Evolutionary conservation across 441 rosid genomes (phyloP), one percentile per base, ranked within the genome.

Genomic region (Erodium trifolium): DNA sequence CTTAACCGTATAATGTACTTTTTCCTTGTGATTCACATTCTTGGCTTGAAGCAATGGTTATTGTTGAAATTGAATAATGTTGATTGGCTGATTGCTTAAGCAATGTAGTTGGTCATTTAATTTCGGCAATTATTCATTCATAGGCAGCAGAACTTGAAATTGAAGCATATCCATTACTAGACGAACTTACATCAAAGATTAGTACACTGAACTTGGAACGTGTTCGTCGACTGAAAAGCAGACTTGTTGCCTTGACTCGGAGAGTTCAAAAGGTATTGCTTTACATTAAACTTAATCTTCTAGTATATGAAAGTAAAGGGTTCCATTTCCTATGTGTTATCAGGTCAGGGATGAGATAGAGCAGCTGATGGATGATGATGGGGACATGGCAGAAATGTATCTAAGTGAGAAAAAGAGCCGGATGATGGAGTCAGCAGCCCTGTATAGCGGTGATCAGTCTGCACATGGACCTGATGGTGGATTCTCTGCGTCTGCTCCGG

Each of bases 351-450:
- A 94, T 83, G 98, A 94, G 85, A 92, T 94, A 49, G 99, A 94
- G 77, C 98, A 94, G 81, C 87, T 94, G 49, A 92, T 95, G 99
- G 99, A 95, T 78, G 99, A 95, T 80, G 99, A 95, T 68, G 99
- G 98, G 47, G 99, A 95, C 77, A 92, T 94, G 99, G 99, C 99
- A 2, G 99, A 94, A 80, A 90, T 94, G 98, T 89, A 84, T 85
- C 94, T 94, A 16, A 92, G 96, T 1, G 99, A 94, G 82, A 94
- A 94, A 85, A 94, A 94, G 81, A 80, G 72, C 23, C 83, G 98
- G 68, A 85, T 87, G 90, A 43, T 8, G 49, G 99, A 92, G 71
- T 81, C 95, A 29, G 27, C 95, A 29, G 27, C 87, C 68, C 74
- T 92, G 62, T 84, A 80, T 57, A 5, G 37, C 3, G 93, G 96